A percentile compares a stretch with the other conserved stretches of the same genome.
These are phyloP conservation scores for Phyllosticta citriasiana DNA, from an alignment of 2,329 filamentous ascomycete genomes.

Conservation along the genomic window DNA sequence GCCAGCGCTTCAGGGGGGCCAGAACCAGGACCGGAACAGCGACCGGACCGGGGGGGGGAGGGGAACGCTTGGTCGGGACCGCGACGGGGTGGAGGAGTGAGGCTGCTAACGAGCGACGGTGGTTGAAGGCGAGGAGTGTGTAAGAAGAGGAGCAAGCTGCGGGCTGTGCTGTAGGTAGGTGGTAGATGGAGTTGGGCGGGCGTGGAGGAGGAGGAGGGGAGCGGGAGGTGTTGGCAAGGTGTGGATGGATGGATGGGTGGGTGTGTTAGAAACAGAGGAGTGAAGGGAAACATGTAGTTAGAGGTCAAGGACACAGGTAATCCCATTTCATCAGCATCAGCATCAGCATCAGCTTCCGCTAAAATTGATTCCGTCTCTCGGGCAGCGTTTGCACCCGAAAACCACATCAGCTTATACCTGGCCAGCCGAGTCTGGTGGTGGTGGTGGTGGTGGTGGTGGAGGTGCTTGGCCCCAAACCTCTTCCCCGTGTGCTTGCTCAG, in stretches of 20 bases:
- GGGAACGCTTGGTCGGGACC: conserved; percentile 12
- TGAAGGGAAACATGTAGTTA: neutral
- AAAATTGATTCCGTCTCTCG: neutral
- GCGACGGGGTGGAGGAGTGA: conserved; percentile 8
- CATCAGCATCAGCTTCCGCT: neutral
- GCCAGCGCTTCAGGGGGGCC: conserved; percentile 10
- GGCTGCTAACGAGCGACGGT: conserved; percentile 4
- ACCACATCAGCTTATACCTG: neutral
- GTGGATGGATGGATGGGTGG: too few relatives aligned
- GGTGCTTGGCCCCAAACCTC: neutral
- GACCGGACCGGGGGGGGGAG: conserved; percentile 11
- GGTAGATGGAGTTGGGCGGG: neutral
- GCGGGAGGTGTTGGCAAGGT: too few relatives aligned
- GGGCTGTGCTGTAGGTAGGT: too few relatives aligned
- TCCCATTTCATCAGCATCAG: neutral
- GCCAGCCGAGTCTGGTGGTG: too few relatives aligned
- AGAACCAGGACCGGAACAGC: conserved; percentile 7
- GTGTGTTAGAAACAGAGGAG: neutral
- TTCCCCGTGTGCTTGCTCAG: neutral
- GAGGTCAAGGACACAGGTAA: neutral
- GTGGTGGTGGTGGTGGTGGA: neutral
- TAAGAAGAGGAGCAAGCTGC: neutral
- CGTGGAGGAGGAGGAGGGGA: too few relatives aligned
- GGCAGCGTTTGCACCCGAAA: neutral
- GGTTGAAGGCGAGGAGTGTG: neutral